Evolutionary conservation across 2,329 filamentous ascomycete genomes (phyloP).

Genomic region (Talaromyces sp.): DNA sequence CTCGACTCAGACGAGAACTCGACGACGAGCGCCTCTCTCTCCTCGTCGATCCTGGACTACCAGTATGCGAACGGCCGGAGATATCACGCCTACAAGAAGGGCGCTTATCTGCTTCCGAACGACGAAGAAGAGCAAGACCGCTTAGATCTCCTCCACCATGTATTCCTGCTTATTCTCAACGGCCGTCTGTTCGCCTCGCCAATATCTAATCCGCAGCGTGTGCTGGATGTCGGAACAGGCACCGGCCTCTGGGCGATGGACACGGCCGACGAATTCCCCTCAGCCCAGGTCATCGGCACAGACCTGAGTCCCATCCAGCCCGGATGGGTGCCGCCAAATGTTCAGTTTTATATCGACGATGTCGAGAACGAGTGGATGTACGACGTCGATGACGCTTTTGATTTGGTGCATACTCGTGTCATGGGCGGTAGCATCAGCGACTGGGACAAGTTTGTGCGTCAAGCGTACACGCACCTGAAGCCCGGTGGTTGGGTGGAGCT

Average conservation of each 20-base stretch:
- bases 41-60: constrained; percentile 6
- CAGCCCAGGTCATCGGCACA: constrained; percentile 15
- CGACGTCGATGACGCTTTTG: constrained; percentile 12
- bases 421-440: constrained; percentile 8
- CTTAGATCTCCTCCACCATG: constrained; percentile 20
- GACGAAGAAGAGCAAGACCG: constrained; percentile 10
- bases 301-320: constrained; percentile 10
- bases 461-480: constrained; percentile 25
- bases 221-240: constrained; percentile 49
- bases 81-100: constrained; percentile 9
- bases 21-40: constrained; percentile 1
- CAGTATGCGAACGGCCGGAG: constrained; percentile 4
- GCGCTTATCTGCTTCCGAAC: constrained; percentile 5
- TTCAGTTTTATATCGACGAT: constrained; percentile 12
- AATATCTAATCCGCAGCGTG: constrained; percentile 33
- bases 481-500: constrained; percentile 45
- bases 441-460: constrained; percentile 5
- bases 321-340: constrained; percentile 15
- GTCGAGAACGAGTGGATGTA: constrained; percentile 10
- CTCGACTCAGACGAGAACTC: background rate
- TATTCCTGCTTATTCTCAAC: constrained; percentile 45
- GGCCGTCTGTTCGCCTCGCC: constrained; percentile 45
- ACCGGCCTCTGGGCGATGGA: constrained; percentile 57
- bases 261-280: constrained; percentile 23
- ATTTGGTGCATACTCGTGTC: constrained; percentile 9